Conservation (phyloP, 1,284 basidiomycete genomes). For the Microbotryomycetes sp. region DNA sequence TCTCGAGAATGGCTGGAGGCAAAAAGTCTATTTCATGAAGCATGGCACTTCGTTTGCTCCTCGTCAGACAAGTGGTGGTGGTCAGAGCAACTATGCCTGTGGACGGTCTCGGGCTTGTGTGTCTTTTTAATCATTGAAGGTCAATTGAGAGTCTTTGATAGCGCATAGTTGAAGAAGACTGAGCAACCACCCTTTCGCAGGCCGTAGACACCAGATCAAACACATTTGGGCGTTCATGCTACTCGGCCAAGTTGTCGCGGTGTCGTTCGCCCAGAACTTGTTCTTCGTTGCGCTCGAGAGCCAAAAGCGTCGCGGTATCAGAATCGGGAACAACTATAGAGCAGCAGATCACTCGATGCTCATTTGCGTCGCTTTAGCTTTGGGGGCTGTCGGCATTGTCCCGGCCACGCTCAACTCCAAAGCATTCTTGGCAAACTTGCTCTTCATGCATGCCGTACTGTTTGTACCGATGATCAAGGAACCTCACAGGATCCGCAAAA, state of each 20-base stretch:
- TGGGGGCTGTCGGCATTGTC: conserved; percentile 48
- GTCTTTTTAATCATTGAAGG: conserved; percentile 55
- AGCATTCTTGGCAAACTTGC: conserved; percentile 54
- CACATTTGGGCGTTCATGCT: conserved; percentile 64
- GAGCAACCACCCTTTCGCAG: conserved; percentile 34
- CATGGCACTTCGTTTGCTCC: conserved; percentile 50
- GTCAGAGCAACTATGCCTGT: conserved; percentile 63
- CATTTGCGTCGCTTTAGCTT: conserved; percentile 39
- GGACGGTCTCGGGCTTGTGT: conserved; percentile 59
- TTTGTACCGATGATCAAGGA: conserved; percentile 41
- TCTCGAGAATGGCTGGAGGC: conserved; percentile 50
- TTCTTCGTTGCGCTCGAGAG: conserved; percentile 54
- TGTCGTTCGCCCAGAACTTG: conserved; percentile 60
- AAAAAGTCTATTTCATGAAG: conserved; percentile 59
- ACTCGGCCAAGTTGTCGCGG: conserved; percentile 64
- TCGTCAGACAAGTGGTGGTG: conserved; percentile 61
- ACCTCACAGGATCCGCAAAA: not conserved
- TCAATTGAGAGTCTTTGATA: conserved; percentile 40
- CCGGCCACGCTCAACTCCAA: conserved; percentile 49
- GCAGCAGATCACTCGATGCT: not conserved
- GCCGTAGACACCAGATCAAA: conserved; percentile 48
- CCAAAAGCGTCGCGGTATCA: conserved; percentile 10
- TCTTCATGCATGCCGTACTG: conserved; percentile 57
- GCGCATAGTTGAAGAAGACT: not conserved
- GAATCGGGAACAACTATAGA: conserved; percentile 1